phyloP scores from a whole-genome alignment of 331 rosid species.

The Cydonia oblonga region DNA sequence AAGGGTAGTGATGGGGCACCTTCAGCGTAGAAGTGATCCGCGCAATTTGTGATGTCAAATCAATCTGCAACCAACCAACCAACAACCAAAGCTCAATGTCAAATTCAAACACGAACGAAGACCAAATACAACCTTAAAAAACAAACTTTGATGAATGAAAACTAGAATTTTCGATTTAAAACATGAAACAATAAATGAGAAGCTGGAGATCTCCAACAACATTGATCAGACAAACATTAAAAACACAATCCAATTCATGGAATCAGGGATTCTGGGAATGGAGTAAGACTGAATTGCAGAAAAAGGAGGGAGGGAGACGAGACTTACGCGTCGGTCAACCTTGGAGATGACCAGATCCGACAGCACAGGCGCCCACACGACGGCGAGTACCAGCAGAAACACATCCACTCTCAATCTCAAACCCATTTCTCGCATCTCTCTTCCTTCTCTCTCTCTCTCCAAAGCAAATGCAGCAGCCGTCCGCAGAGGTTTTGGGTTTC shows the following conservation, averaged over 20 bases:
- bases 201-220: not conserved
- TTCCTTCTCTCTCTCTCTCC: not conserved
- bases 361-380: conserved; percentile 43
- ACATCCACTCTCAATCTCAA: conserved; percentile 31
- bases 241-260: not conserved
- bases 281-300: not conserved
- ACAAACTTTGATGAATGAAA: not conserved
- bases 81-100: not conserved
- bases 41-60: conserved; percentile 75
- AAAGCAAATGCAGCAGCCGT: not conserved
- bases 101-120: not conserved
- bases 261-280: not conserved
- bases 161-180: not conserved
- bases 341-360: conserved; percentile 85
- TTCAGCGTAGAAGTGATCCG: conserved; percentile 67
- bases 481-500: not conserved
- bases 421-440: conserved; percentile 4
- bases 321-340: conserved; percentile 94
- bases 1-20: conserved; percentile 28
- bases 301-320: not conserved
- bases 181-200: not conserved
- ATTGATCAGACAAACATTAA: no score
- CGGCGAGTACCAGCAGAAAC: conserved; percentile 21
- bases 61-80: conserved; percentile 47
- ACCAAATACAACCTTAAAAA: not conserved